Base-by-base conservation (phyloP, 2,329 filamentous ascomycete species). In the Paradendryphiella salina region DNA sequence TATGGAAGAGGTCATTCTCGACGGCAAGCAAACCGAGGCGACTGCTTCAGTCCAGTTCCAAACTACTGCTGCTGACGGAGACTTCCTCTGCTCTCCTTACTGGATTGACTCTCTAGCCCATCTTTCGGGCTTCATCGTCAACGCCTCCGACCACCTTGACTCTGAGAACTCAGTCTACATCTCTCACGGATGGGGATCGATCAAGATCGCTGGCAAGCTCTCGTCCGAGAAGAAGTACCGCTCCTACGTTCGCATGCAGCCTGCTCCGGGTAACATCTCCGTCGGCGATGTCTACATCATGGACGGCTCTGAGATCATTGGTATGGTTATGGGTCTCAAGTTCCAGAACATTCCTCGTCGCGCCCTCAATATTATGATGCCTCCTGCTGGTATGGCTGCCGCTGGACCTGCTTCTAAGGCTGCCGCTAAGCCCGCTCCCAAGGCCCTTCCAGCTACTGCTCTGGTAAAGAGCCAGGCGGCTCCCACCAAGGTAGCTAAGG, bases 311-410 rank as follows among this genome's bases (percentile, higher is more conserved):
- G 79, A 83, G 59, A 80, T 84, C 52, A 75, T 85, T 53, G 82
- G 80, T 49, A 73, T 84, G 53, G 80, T 83, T 50, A 79, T 79
- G 43, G 83, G 85, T 41, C 78, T 88, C 60, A 85, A 84, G 72
- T 88, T 88, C 76, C 82, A 84, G 67, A 79, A 82, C 59, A 85
- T 87, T 46, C 85, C 85, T 29, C 84, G 86, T 62, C 81, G 82
- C 61, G 77, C 85, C 18, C 77, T 88, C 53, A 86, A 87, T 75
- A 80, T 84, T 60, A 81, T 89, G 69, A 75, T 89, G 55, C 85
- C 86, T 46, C 85, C 85, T 1, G 76, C 79, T 38, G 82, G 81
- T 54, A 54, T 73, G 32, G 70, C 73, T 17, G 71, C 74, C 34
- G 67, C 71, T 26, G 64, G 75, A 33, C 42, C 51, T 18, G 39